phyloP scores from a whole-genome alignment of 2,329 filamentous ascomycete genomes.

The Fusarium verrucosum region DNA sequence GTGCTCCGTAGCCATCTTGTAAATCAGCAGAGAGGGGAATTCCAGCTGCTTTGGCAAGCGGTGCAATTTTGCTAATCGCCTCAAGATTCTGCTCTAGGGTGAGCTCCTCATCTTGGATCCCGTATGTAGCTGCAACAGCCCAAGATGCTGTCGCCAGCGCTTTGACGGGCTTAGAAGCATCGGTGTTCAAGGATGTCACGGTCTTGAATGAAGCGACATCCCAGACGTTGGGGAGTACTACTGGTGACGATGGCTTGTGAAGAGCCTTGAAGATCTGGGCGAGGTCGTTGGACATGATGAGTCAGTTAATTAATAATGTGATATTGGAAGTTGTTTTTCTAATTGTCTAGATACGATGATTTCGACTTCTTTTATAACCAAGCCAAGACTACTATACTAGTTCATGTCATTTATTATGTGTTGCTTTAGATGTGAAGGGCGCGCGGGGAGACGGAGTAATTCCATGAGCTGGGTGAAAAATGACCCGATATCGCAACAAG shows the following conservation, averaged over 20 bases:
- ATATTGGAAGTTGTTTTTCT: not conserved
- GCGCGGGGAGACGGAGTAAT: constrained; percentile 19
- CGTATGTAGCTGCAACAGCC: constrained; percentile 58
- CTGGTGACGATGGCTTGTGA: constrained; percentile 60
- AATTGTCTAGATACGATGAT: too few species aligned
- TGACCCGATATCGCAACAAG: not conserved
- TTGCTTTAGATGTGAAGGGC: constrained; percentile 31
- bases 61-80: constrained; percentile 56
- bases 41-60: constrained; percentile 51
- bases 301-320: not conserved
- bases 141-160: constrained; percentile 62
- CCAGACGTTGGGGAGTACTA: constrained; percentile 66
- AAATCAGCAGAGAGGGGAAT: constrained; percentile 66
- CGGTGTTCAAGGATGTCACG: constrained; percentile 55
- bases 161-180: constrained; percentile 48
- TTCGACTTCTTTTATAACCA: not conserved
- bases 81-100: constrained; percentile 61
- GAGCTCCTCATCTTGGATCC: constrained; percentile 59
- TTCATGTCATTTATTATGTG: constrained; percentile 12
- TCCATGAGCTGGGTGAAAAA: not conserved
- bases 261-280: constrained; percentile 55
- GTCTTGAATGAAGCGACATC: constrained; percentile 59
- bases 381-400: not conserved
- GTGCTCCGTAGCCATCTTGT: constrained; percentile 67
- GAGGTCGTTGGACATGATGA: constrained; percentile 43